phyloP scores from a whole-genome alignment of 441 rosid genomes.

The Populus hybrid region DNA sequence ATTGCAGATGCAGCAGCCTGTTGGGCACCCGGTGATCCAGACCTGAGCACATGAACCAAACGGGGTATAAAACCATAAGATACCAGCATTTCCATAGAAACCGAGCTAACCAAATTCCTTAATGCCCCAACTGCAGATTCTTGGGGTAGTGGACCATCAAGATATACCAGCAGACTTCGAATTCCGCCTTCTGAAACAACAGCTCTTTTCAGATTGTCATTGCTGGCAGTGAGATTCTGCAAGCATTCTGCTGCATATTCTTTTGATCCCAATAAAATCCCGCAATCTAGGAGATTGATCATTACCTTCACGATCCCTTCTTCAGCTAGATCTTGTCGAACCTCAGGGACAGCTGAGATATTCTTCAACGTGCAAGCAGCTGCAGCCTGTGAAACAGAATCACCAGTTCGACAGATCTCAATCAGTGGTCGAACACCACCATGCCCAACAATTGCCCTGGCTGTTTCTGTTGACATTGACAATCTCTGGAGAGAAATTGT shows the following conservation, averaged over 20 bases:
- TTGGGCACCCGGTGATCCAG: slow-evolving; percentile 77
- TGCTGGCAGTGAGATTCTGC: slow-evolving; percentile 84
- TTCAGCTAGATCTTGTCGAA: slow-evolving; percentile 69
- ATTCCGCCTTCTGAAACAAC: slow-evolving; percentile 75
- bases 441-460: slow-evolving; percentile 77
- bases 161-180: slow-evolving; percentile 55
- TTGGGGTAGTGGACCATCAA: slow-evolving; percentile 85
- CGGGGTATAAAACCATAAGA: slow-evolving; percentile 55
- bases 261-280: slow-evolving; percentile 71
- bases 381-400: slow-evolving; percentile 85
- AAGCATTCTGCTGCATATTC: slow-evolving; percentile 93
- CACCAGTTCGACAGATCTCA: slow-evolving; percentile 78
- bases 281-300: slow-evolving; percentile 69
- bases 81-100: slow-evolving; percentile 48
- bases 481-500: slow-evolving; percentile 72
- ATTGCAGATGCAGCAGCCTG: slow-evolving; percentile 81
- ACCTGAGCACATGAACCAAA: slow-evolving; percentile 65
- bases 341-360: slow-evolving; percentile 79
- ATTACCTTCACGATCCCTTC: slow-evolving; percentile 80
- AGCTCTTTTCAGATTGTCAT: slow-evolving; percentile 56
- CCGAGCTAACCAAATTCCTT: slow-evolving; percentile 61
- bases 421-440: slow-evolving; percentile 74
- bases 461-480: slow-evolving; percentile 69
- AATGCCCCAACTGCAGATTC: slow-evolving; percentile 79
- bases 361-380: slow-evolving; percentile 80